phyloP scores from a whole-genome alignment of 169 alveolate species.

The Plasmodium inui region DNA sequence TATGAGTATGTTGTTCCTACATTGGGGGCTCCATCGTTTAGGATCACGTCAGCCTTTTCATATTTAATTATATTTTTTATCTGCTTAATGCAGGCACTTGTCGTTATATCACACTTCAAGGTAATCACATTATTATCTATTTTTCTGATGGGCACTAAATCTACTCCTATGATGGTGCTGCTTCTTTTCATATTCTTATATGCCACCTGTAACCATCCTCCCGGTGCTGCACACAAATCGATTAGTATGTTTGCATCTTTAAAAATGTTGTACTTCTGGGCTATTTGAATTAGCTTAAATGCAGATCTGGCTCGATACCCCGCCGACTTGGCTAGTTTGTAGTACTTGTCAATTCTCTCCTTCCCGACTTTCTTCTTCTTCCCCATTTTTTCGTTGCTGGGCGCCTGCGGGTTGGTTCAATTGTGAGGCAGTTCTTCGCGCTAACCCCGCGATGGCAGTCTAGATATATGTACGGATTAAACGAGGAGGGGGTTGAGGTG shows the following conservation, averaged over 20 bases:
- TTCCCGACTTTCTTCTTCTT: slow-evolving; percentile 91
- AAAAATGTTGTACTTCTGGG: slow-evolving; percentile 93
- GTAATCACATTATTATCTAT: slow-evolving; percentile 95
- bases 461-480: neutral
- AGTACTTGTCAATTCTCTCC: slow-evolving; percentile 95
- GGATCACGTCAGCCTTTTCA: slow-evolving; percentile 96
- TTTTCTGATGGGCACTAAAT: slow-evolving; percentile 97
- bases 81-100: slow-evolving; percentile 75
- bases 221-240: slow-evolving; percentile 99
- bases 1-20: slow-evolving; percentile 98
- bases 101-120: slow-evolving; percentile 94
- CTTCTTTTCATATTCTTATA: slow-evolving; percentile 94
- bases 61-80: slow-evolving; percentile 82
- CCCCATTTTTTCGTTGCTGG: slow-evolving; percentile 81
- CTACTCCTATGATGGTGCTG: slow-evolving; percentile 97
- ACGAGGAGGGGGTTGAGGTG: neutral
- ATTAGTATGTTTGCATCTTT: slow-evolving; percentile 90
- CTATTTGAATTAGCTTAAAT: slow-evolving; percentile 97
- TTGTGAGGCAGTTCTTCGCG: neutral
- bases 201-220: slow-evolving; percentile 99
- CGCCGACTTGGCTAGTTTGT: slow-evolving; percentile 98
- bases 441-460: neutral
- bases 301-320: slow-evolving; percentile 99
- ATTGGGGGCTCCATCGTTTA: slow-evolving; percentile 99
- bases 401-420: neutral